Percentiles rank a stretch among this genome's conserved stretches.
phyloP scores from a whole-genome alignment of 805 yeast species.

The Candida incommunis region DNA sequence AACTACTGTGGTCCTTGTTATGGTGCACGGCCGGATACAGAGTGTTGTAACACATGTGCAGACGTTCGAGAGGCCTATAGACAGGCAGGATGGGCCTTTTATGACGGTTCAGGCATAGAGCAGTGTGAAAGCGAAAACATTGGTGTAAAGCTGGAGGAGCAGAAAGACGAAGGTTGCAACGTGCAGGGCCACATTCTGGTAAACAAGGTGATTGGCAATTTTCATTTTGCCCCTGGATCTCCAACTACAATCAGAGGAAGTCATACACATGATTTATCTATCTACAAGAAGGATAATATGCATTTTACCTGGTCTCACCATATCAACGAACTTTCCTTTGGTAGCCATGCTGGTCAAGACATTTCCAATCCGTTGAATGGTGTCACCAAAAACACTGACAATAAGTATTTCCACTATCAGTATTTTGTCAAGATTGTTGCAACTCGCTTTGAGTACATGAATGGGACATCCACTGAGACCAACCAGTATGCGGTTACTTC shows the following conservation, averaged over 20 bases:
- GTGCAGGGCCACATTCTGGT: slow-evolving; percentile 65
- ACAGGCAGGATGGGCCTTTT: slow-evolving; percentile 71
- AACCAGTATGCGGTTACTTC: slow-evolving; percentile 82
- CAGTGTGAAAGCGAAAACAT: slow-evolving; percentile 90
- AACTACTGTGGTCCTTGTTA: slow-evolving; percentile 82
- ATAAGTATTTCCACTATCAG: slow-evolving; percentile 50
- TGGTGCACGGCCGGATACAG: slow-evolving; percentile 52
- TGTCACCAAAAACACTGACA: slow-evolving; percentile 23
- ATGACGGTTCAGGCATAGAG: slow-evolving; percentile 71
- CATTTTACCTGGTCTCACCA: slow-evolving; percentile 64
- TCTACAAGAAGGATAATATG: slow-evolving; percentile 40
- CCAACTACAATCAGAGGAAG: slow-evolving; percentile 34
- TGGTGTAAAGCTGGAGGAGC: slow-evolving; percentile 42
- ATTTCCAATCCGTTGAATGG: slow-evolving; percentile 62
- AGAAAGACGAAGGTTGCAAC: slow-evolving; percentile 77
- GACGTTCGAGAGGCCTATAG: slow-evolving; percentile 73
- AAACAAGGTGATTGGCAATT: slow-evolving; percentile 76
- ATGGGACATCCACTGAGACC: slow-evolving; percentile 45
- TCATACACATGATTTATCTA: slow-evolving; percentile 77
- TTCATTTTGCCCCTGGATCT: slow-evolving; percentile 96
- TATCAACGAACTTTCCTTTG: slow-evolving; percentile 75
- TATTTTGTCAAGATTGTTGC: slow-evolving; percentile 86
- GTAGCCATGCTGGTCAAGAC: slow-evolving; percentile 33
- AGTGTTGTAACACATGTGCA: slow-evolving; percentile 77
- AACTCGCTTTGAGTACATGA: slow-evolving; percentile 63